Conservation (phyloP, 345 rosid genomes). For the Dipteronia sinensis region DNA sequence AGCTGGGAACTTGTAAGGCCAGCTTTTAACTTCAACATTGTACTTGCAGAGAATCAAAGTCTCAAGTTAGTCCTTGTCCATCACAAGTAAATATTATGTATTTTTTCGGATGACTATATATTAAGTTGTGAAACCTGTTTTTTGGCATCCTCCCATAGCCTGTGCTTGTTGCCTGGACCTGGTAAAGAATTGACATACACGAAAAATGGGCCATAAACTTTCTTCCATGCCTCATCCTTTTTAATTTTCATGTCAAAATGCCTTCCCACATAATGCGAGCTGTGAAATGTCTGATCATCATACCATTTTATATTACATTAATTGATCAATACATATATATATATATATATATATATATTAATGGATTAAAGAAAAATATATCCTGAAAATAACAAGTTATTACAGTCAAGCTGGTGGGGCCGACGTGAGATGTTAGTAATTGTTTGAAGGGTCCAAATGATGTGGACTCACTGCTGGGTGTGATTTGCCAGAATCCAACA, state of each 20-base stretch:
- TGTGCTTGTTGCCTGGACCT: constrained; percentile 26
- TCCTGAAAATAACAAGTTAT: not conserved
- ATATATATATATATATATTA: too few relatives aligned
- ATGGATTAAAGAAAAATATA: not conserved
- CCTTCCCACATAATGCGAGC: constrained; percentile 76
- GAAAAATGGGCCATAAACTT: constrained; percentile 84
- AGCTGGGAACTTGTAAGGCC: constrained; percentile 82
- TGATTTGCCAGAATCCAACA: constrained; percentile 89
- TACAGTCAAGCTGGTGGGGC: constrained; percentile 78
- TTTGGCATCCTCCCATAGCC: constrained; percentile 81
- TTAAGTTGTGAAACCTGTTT: constrained; percentile 30
- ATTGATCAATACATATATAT: too few relatives aligned
- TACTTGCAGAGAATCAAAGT: constrained; percentile 27
- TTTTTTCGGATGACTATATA: too few relatives aligned
- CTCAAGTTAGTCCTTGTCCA: not conserved
- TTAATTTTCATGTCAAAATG: constrained; percentile 54
- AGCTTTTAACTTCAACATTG: constrained; percentile 50
- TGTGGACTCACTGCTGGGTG: constrained; percentile 84
- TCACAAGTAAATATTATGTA: not conserved
- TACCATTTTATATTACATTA: too few relatives aligned
- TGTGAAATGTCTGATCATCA: constrained; percentile 58
- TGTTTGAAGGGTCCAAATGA: constrained; percentile 85
- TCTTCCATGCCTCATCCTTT: constrained; percentile 73
- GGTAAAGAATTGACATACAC: constrained; percentile 63
- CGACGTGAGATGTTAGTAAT: constrained; percentile 82